These are phyloP conservation scores for Cardamine occulta DNA, from an alignment of 345 rosid genomes.

Conservation along the genomic window DNA sequence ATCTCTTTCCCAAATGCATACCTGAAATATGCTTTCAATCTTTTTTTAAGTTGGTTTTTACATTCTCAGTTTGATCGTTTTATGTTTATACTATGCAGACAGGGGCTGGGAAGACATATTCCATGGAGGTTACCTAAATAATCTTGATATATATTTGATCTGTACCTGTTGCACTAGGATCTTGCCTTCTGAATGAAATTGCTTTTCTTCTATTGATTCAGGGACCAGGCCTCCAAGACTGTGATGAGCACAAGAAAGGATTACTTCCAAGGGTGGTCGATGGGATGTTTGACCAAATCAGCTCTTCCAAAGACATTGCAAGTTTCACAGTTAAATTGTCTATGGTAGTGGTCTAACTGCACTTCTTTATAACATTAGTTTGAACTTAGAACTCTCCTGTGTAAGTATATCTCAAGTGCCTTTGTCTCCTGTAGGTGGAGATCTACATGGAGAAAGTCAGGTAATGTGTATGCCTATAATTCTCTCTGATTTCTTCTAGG, in stretches of 20 bases:
- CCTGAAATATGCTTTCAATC: slow-evolving; percentile 4
- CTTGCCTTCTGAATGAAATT: background rate
- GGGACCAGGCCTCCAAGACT: slow-evolving; percentile 66
- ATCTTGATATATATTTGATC: background rate
- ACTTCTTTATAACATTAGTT: background rate
- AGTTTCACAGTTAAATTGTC: slow-evolving; percentile 67
- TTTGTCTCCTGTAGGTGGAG: slow-evolving; percentile 62
- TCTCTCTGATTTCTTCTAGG: slow-evolving; percentile 20
- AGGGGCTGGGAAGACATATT: slow-evolving; percentile 90
- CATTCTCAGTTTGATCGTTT: slow-evolving; percentile 13
- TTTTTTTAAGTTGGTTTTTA: background rate
- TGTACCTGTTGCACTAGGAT: background rate
- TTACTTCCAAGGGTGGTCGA: slow-evolving; percentile 71
- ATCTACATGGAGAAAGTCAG: slow-evolving; percentile 98
- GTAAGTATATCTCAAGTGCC: slow-evolving; percentile 4
- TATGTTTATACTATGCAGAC: slow-evolving; percentile 54
- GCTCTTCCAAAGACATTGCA: slow-evolving; percentile 51
- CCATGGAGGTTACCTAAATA: slow-evolving; percentile 69
- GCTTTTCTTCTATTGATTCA: slow-evolving; percentile 40
- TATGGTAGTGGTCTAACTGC: slow-evolving; percentile 56
- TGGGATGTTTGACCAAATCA: slow-evolving; percentile 63
- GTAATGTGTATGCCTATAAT: slow-evolving; percentile 41
- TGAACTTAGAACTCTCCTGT: background rate
- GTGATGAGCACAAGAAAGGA: slow-evolving; percentile 68
- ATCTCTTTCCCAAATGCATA: background rate